Conservation (phyloP, 1,139 yeast genomes). For the Pneumocystis jirovecii region DNA sequence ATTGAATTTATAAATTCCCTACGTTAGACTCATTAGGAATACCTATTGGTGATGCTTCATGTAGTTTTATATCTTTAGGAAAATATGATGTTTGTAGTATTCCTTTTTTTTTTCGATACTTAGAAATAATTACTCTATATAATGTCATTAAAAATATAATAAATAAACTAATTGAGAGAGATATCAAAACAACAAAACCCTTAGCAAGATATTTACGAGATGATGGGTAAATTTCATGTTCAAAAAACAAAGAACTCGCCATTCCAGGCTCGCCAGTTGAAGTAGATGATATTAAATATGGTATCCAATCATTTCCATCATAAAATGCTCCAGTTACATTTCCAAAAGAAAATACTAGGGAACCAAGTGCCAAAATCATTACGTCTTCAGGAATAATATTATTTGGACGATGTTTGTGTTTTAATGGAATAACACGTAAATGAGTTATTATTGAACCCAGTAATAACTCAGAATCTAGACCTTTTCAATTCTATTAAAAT, state of each 20-base stretch:
- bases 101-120: neutral
- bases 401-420: conserved; percentile 23
- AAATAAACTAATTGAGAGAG: conserved; percentile 77
- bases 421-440: conserved; percentile 23
- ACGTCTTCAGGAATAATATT: conserved; percentile 31
- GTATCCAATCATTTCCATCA: conserved; percentile 60
- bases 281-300: conserved; percentile 36
- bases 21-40: neutral
- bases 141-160: conserved; percentile 38
- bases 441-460: conserved; percentile 21
- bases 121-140: neutral
- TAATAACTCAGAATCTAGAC: conserved; percentile 25
- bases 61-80: neutral
- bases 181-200: conserved; percentile 78
- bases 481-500: neutral
- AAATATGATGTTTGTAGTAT: neutral
- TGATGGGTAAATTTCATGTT: conserved; percentile 16
- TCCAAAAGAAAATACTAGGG: conserved; percentile 42
- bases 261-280: conserved; percentile 19
- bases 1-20: neutral
- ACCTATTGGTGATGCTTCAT: neutral
- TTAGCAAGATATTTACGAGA: conserved; percentile 22
- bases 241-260: neutral
- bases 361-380: conserved; percentile 50
- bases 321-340: conserved; percentile 50